Base-by-base conservation (phyloP, 257 asterid species). In the Marsdenia floribunda region DNA sequence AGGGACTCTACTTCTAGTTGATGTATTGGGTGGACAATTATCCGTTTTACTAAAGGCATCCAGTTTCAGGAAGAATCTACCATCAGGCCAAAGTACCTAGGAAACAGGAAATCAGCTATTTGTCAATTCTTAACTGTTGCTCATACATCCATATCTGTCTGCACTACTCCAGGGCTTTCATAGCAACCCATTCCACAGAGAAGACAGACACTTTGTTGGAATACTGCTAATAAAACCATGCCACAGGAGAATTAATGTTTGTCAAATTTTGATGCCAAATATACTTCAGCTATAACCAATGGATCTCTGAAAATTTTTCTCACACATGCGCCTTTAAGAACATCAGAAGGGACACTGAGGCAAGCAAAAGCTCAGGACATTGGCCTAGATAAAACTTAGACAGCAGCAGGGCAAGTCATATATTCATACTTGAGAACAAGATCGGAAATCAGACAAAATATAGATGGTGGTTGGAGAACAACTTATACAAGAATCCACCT, bases 61-160 rank as follows among this genome's bases (percentile, higher is more conserved):
- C 79, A 87, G 74, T 86, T 77, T 88, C 69, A 82, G 75, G 85
- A 92, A 95, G 89, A 95, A 95, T 75, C 80, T 86, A 72, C 96
- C 99, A 76, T 78, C 89, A 52, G 99, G 99, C 99, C 99, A 95
- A 80, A 95, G 93, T 75, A 95, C 84, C 99, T 95, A 76, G 64
- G 38, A 73, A 79, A 70, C 46, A 68, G 11, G 19, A 24, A 71
- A 14, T 55, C 68, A 29, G 33, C 33, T 29, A 29, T 29, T 29
- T 29, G 33, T 29, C 33, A 29, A 29, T 29, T 29, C 33, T 29
- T 1, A 29, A 47, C 7, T 70, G 29, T 14, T 70, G 44, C 44
- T 70, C 40, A 47, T 69, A 12, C 60, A 70, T 35, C 38, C 46
- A 49, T 24, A 29, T 29, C 33, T 29, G 73, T 70, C 57, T 26